Conservation (phyloP, 2,329 filamentous ascomycete genomes). For the Arthrobotrys sphaeroides region DNA sequence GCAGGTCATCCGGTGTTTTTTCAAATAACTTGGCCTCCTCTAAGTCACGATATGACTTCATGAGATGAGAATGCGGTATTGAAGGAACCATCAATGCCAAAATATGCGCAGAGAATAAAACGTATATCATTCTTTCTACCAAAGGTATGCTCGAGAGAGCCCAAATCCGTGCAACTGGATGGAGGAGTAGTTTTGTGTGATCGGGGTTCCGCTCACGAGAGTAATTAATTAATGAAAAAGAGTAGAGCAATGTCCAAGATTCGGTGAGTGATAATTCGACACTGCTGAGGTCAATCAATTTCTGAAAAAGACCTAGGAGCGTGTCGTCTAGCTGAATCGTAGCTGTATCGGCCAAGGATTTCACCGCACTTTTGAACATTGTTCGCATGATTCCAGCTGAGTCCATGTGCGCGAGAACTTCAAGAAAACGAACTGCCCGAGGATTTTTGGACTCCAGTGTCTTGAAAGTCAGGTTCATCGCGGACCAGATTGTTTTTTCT, state of each 20-base stretch:
- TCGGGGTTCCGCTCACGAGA: background rate
- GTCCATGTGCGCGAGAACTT: background rate
- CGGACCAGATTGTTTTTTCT: background rate
- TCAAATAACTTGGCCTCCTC: background rate
- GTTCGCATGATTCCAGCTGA: background rate
- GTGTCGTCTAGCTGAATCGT: background rate
- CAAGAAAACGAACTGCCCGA: background rate
- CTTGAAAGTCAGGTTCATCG: background rate
- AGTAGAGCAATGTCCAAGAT: background rate
- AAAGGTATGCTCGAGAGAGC: background rate
- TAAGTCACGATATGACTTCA: background rate
- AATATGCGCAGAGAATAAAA: background rate
- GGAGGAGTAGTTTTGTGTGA: background rate
- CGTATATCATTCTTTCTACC: background rate
- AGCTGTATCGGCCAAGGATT: background rate
- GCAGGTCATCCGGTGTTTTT: background rate
- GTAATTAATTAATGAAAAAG: background rate
- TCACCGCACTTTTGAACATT: background rate
- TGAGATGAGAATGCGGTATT: background rate
- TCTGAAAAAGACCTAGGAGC: background rate
- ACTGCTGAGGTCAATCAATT: background rate
- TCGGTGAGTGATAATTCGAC: background rate
- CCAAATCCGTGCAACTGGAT: background rate
- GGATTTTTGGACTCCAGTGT: background rate
- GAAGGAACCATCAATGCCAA: background rate